phyloP scores from a whole-genome alignment of 495 filamentous ascomycete genomes.

The Cetradonia linearis region DNA sequence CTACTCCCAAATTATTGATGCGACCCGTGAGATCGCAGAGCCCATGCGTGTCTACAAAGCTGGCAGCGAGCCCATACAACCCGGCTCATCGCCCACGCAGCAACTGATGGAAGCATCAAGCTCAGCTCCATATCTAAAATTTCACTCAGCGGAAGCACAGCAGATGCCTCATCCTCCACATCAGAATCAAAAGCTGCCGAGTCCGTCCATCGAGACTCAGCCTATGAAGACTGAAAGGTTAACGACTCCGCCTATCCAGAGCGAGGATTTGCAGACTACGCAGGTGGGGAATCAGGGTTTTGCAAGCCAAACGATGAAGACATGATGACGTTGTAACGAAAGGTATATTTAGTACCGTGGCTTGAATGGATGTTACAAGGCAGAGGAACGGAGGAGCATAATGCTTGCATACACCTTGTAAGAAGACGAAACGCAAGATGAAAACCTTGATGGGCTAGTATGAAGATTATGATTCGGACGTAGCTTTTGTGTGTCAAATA shows the following conservation, averaged over 20 bases:
- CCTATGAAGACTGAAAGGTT: not conserved
- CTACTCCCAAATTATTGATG: conserved; percentile 5
- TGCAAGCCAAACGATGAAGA: not conserved
- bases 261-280: conserved; percentile 3
- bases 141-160: not conserved
- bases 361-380: not conserved
- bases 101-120: not conserved
- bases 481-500: no score
- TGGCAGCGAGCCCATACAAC: conserved; percentile 16
- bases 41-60: conserved; percentile 12
- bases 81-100: not conserved
- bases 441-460: no score
- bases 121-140: not conserved
- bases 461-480: no score
- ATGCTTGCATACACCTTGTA: no score
- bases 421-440: no score
- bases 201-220: not conserved
- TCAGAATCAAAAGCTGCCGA: not conserved
- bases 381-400: not conserved
- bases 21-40: not conserved
- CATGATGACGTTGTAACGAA: no score
- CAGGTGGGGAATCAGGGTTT: not conserved
- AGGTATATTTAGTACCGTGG: no score
- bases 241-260: not conserved
- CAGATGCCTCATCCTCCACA: not conserved